Evolutionary conservation across 1,139 yeast species (phyloP).

Genomic region (Yamadazyma epiphylla): DNA sequence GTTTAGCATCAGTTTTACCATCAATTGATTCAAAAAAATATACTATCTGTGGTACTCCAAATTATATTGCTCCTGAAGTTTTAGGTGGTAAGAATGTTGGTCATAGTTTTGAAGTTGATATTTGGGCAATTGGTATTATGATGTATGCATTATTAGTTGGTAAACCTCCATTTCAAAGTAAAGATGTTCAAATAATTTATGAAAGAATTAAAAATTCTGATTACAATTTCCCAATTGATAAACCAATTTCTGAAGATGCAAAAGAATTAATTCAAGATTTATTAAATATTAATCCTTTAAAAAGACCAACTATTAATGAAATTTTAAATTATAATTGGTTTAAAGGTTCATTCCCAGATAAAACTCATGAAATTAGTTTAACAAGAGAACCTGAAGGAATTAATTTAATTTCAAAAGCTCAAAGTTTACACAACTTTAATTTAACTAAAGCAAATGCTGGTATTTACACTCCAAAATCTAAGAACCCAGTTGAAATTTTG

Average conservation of each 20-base stretch:
- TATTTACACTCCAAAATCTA: conserved; percentile 50
- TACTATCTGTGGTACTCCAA: conserved; percentile 97
- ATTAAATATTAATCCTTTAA: conserved; percentile 71
- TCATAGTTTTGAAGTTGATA: conserved; percentile 90
- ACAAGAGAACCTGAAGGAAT: conserved; percentile 56
- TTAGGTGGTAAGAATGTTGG: conserved; percentile 81
- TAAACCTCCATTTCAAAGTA: conserved; percentile 96
- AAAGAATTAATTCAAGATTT: conserved; percentile 66
- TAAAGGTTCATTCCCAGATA: conserved; percentile 79
- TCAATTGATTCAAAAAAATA: conserved; percentile 68
- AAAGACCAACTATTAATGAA: conserved; percentile 78
- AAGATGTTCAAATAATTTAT: conserved; percentile 89
- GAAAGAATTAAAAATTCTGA: conserved; percentile 86
- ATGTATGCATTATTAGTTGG: conserved; percentile 87
- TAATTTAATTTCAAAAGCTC: conserved; percentile 50
- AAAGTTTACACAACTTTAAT: conserved; percentile 68
- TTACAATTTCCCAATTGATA: conserved; percentile 74
- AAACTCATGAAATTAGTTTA: conserved; percentile 60
- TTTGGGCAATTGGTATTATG: conserved; percentile 98
- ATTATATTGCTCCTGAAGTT: conserved; percentile 96
- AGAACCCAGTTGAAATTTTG: conserved; percentile 67
- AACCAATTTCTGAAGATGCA: conserved; percentile 69
- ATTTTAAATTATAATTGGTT: conserved; percentile 83
- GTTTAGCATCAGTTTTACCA: conserved; percentile 85
- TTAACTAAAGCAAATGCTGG: conserved; percentile 65